Evolutionary conservation across 2,329 filamentous ascomycete species (phyloP).

Genomic region (Ambrosiella xylebori): DNA sequence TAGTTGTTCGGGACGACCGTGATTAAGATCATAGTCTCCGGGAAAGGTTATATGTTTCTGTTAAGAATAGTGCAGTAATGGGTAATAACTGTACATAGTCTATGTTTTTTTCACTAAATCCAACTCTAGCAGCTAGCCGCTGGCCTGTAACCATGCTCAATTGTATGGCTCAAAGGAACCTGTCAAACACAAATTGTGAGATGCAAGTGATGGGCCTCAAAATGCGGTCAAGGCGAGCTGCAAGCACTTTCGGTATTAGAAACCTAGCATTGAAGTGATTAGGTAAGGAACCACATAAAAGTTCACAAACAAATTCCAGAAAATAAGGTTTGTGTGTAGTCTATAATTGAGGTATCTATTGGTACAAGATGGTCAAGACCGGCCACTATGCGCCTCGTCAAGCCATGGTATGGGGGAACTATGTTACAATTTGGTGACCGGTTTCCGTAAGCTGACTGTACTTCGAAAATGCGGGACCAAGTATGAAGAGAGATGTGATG

Average conservation of each 20-base stretch:
- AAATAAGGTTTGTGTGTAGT: neutral
- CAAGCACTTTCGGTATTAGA: neutral
- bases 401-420: neutral
- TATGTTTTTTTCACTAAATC: neutral
- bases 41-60: too few relatives aligned
- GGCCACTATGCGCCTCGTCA: neutral
- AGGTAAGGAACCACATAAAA: neutral
- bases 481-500: neutral
- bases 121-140: neutral
- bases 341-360: slow-evolving; percentile 4
- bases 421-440: neutral
- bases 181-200: neutral
- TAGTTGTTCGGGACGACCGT: neutral
- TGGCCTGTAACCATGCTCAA: neutral
- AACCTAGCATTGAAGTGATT: neutral
- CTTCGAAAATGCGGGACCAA: neutral
- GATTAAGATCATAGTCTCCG: too few relatives aligned
- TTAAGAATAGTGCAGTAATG: too few relatives aligned
- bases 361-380: slow-evolving; percentile 7
- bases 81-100: too few relatives aligned
- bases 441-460: neutral
- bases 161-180: neutral
- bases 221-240: neutral
- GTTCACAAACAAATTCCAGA: neutral
- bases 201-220: neutral